phyloP scores from a whole-genome alignment of 1,284 basidiomycete genomes.

The Wolfiporia cocos region DNA sequence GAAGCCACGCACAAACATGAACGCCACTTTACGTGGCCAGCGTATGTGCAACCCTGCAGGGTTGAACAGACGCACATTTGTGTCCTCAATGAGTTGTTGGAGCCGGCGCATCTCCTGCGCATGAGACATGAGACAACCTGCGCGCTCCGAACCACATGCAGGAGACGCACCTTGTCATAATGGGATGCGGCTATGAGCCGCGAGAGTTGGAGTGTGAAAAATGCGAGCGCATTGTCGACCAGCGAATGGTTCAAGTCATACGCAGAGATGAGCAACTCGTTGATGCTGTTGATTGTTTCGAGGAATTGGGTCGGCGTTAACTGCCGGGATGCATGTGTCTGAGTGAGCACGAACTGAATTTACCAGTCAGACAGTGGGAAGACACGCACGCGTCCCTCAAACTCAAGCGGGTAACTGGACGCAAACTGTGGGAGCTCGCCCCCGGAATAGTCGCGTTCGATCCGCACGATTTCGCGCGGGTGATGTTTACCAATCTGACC shows the following conservation, averaged over 20 bases:
- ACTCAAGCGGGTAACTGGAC: conserved; percentile 74
- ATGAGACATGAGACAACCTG: neutral
- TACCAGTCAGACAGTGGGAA: neutral
- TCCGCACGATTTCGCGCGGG: conserved; percentile 77
- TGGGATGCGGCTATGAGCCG: conserved; percentile 58
- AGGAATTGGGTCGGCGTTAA: conserved; percentile 80
- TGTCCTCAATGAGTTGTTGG: conserved; percentile 47
- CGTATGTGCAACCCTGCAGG: conserved; percentile 77
- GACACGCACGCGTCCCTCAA: conserved; percentile 73
- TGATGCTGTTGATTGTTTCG: conserved; percentile 80
- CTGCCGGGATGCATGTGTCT: conserved; percentile 33
- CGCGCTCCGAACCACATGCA: conserved; percentile 1
- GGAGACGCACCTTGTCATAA: conserved; percentile 60
- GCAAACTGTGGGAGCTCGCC: conserved; percentile 81
- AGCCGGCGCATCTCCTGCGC: conserved; percentile 74
- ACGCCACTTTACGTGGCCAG: conserved; percentile 75
- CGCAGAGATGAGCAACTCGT: conserved; percentile 75
- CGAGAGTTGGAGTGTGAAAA: conserved; percentile 72
- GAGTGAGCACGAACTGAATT: neutral
- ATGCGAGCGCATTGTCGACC: conserved; percentile 63
- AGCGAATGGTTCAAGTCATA: conserved; percentile 61
- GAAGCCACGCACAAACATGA: conserved; percentile 71
- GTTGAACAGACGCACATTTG: conserved; percentile 70
- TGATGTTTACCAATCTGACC: conserved; percentile 78
- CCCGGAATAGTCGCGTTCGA: conserved; percentile 78